Conservation (phyloP, 2,329 filamentous ascomycete species). For the Ophiostoma novo-ulmi region DNA sequence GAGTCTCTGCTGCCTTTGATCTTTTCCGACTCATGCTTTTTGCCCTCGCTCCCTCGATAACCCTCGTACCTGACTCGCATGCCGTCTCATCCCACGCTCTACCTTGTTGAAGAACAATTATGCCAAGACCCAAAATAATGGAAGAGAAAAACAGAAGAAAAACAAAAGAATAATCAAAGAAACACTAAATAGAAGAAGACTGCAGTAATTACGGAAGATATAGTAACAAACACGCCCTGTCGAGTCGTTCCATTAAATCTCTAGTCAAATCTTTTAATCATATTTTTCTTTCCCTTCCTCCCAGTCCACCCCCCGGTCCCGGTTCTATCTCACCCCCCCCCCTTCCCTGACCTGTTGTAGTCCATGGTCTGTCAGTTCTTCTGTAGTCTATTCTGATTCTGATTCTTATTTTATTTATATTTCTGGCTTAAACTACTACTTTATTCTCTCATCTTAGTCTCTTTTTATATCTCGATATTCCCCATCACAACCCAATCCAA, state of each 20-base stretch:
- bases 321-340: not conserved
- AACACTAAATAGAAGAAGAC: not conserved
- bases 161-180: too few species aligned
- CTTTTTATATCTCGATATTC: constrained; percentile 4
- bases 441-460: not conserved
- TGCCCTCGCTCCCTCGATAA: not conserved
- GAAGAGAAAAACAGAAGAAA: not conserved
- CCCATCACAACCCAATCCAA: constrained; percentile 6
- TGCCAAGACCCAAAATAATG: not conserved
- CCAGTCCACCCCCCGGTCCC: not conserved
- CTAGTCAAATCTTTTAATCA: not conserved
- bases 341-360: not conserved
- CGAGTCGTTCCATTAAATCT: not conserved
- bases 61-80: constrained; percentile 1
- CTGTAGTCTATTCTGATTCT: not conserved
- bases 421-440: not conserved
- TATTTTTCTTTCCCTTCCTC: not conserved
- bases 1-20: not conserved
- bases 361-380: not conserved
- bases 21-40: not conserved
- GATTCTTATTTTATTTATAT: not conserved
- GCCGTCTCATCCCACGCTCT: constrained; percentile 3
- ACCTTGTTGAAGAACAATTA: not conserved
- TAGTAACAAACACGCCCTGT: not conserved
- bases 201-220: not conserved